Evolutionary conservation across 306 rosid species (phyloP), one percentile per base, ranked within the genome.

Genomic region (Sicyos baderoa): DNA sequence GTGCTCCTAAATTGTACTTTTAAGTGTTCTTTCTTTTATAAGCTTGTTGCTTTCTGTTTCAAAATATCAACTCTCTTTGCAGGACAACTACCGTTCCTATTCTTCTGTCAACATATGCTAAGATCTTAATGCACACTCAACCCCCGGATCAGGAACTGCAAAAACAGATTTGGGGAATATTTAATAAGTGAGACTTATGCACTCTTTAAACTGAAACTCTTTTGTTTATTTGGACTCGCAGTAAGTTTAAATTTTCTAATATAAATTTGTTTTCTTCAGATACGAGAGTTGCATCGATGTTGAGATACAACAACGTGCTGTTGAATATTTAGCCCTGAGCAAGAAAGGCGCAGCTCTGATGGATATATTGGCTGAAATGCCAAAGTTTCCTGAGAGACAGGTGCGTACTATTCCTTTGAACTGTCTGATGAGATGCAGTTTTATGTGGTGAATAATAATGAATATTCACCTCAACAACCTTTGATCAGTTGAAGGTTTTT

Each of bases 341-440:
- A 84, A 90, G 82, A 94, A 89, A 87, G 97, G 99, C 70, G 96
- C 72, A 77, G 84, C 88, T 74, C 76, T 94, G 35, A 82, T 82
- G 86, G 90, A 94, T 79, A 85, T 94, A 74, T 80, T 94, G 85
- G 95, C 99, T 32, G 99, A 94, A 78, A 94, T 94, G 97, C 99
- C 99, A 54, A 94, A 94, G 83, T 94, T 94, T 79, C 99, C 97
- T 14, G 97, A 94, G 83, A 85, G 99, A 57, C 97, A 89, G 97
- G 98, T 93, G 79, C 48, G 47, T 79, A 64, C 75, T 58, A 71
- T 74, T 75, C 15, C 27, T 45, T 75, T 53, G 18, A 57, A 14
- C 68, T 67, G 51, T 77, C 59, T 12, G 49, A 63, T 76, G 68
- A 75, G 55, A 66, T 66, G 71, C 40, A 66, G 14, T 13, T 66